These are phyloP conservation scores for Cryptococcus sp. DNA, from an alignment of 1,284 basidiomycete species.

Conservation along the genomic window DNA sequence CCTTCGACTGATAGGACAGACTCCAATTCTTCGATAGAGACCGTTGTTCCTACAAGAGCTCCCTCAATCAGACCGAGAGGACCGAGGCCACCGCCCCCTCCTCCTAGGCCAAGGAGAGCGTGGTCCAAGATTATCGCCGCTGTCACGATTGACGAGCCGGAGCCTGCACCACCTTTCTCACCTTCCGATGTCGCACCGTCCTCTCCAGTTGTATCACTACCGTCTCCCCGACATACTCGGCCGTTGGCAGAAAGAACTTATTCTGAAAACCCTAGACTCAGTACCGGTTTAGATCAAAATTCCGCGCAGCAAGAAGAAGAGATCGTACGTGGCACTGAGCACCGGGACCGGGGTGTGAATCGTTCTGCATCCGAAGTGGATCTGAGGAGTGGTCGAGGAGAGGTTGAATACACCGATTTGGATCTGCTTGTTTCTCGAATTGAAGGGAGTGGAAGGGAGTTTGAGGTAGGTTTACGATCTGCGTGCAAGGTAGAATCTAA, in stretches of 20 bases:
- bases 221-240: constrained; percentile 3
- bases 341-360: not conserved
- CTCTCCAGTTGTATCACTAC: constrained; percentile 6
- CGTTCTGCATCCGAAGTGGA: constrained; percentile 11
- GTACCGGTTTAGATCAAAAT: no score
- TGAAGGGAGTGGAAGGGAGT: constrained; percentile 59
- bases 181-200: not conserved
- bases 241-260: constrained; percentile 20
- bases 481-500: not conserved
- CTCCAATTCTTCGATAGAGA: not conserved
- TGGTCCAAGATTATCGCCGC: constrained; percentile 13
- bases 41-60: no score
- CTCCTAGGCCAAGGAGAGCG: constrained; percentile 23
- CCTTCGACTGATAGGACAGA: not conserved
- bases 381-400: constrained; percentile 7
- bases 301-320: not conserved
- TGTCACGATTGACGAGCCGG: not conserved
- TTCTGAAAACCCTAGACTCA: constrained; percentile 14
- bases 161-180: not conserved
- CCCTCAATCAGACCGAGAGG: constrained; percentile 27
- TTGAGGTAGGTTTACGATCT: constrained; percentile 59
- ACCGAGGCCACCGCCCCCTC: constrained; percentile 41
- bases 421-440: constrained; percentile 62
- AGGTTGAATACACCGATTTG: constrained; percentile 61
- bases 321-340: not conserved